phyloP scores from a whole-genome alignment of 2,329 filamentous ascomycete species.

The Scedosporium dehoogii region DNA sequence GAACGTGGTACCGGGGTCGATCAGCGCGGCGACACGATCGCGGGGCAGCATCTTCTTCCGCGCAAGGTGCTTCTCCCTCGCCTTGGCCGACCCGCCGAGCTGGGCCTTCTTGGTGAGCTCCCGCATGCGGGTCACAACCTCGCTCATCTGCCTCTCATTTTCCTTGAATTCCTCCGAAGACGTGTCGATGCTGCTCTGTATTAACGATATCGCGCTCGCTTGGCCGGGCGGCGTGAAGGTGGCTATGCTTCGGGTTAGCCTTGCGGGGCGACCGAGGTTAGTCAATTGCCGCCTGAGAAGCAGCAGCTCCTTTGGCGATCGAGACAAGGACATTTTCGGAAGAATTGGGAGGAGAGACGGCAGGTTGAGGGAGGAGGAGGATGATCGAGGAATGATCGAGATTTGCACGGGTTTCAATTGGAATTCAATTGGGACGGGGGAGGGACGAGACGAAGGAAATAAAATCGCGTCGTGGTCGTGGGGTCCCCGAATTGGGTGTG shows the following conservation, averaged over 20 bases:
- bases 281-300: conserved; percentile 31
- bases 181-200: conserved; percentile 68
- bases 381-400: neutral
- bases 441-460: too few relatives aligned
- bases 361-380: conserved; percentile 6
- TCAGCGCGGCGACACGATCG: conserved; percentile 75
- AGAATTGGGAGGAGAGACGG: conserved; percentile 4
- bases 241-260: conserved; percentile 40
- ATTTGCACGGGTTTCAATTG: neutral
- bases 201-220: conserved; percentile 69
- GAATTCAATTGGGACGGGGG: too few relatives aligned
- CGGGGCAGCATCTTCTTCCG: conserved; percentile 91
- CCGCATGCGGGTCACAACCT: conserved; percentile 59
- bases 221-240: conserved; percentile 75
- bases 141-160: conserved; percentile 68
- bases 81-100: conserved; percentile 69
- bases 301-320: conserved; percentile 34
- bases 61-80: conserved; percentile 75
- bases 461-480: too few relatives aligned
- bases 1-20: conserved; percentile 85
- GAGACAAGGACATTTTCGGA: conserved; percentile 35
- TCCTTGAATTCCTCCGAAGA: conserved; percentile 70
- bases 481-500: too few relatives aligned
- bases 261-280: conserved; percentile 18
- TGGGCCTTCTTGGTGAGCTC: conserved; percentile 62